A percentile compares a stretch with the other conserved stretches of the same genome.
Conservation (phyloP, 2,329 filamentous ascomycete genomes). For the Tolypocladium pustulatum region DNA sequence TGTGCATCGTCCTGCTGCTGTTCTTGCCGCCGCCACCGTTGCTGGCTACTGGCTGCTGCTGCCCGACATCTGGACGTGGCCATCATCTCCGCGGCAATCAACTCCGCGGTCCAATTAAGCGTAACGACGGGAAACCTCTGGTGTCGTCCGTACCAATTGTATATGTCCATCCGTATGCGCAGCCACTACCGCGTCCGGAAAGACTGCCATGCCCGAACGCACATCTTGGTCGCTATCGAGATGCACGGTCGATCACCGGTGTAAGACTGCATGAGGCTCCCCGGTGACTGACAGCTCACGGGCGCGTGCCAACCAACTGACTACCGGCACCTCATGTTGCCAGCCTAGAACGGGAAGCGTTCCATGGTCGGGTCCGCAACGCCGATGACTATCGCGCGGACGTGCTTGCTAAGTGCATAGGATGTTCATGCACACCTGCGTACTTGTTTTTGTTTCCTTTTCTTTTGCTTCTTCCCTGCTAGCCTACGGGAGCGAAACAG, state of each 20-base stretch:
- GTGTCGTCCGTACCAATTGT: background rate
- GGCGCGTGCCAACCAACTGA: background rate
- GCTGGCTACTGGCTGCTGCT: background rate
- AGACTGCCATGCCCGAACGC: background rate
- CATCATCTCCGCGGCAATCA: background rate
- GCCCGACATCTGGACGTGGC: background rate
- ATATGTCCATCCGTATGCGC: background rate
- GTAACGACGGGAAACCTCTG: background rate
- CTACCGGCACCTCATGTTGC: background rate
- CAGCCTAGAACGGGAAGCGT: background rate
- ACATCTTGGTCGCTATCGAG: conserved; percentile 3
- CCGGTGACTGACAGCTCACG: conserved; percentile 3
- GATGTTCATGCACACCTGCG: background rate
- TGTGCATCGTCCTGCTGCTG: background rate
- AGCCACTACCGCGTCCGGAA: background rate
- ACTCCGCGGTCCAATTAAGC: background rate
- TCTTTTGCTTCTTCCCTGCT: background rate
- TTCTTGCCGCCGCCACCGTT: background rate
- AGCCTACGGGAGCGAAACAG: background rate
- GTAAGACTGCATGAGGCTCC: conserved; percentile 7
- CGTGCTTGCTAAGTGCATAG: background rate
- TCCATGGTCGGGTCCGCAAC: background rate
- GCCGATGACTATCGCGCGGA: background rate
- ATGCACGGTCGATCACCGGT: conserved; percentile 14
- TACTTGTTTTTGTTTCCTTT: background rate